phyloP scores from a whole-genome alignment of 2,329 filamentous ascomycete genomes.

The Dryadomyces sulphureus region DNA sequence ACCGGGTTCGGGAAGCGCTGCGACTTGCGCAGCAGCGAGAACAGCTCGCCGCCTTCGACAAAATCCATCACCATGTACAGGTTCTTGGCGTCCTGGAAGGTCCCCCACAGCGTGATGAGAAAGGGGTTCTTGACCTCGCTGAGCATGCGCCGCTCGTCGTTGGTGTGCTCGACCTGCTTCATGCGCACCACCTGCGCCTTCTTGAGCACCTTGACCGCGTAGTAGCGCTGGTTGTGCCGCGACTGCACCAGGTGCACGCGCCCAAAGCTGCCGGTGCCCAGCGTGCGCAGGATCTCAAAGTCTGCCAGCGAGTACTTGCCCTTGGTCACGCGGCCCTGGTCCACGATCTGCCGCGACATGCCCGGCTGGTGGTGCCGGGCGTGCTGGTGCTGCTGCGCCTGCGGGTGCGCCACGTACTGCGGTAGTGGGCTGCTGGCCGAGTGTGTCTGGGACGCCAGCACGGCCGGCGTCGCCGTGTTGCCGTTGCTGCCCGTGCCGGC shows the following conservation, averaged over 20 bases:
- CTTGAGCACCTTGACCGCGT: slow-evolving; percentile 96
- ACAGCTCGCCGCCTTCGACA: slow-evolving; percentile 94
- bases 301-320: slow-evolving; percentile 92
- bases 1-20: slow-evolving; percentile 97
- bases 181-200: slow-evolving; percentile 98
- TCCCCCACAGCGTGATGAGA: slow-evolving; percentile 94
- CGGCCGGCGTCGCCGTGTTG: no score
- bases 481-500: no score
- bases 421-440: not conserved
- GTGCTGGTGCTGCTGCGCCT: slow-evolving; percentile 11
- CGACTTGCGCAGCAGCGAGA: slow-evolving; percentile 91
- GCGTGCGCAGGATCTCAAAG: slow-evolving; percentile 77
- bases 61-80: slow-evolving; percentile 99
- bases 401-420: slow-evolving; percentile 13
- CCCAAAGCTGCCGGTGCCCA: slow-evolving; percentile 94
- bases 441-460: no score
- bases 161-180: slow-evolving; percentile 99
- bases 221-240: slow-evolving; percentile 95
- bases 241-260: slow-evolving; percentile 94
- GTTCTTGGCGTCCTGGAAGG: slow-evolving; percentile 89
- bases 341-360: slow-evolving; percentile 4
- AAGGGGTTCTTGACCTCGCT: slow-evolving; percentile 96
- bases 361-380: slow-evolving; percentile 19
- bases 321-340: slow-evolving; percentile 59
- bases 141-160: slow-evolving; percentile 92